Evolutionary conservation across 2,329 filamentous ascomycete species (phyloP).

Genomic region (Kalmusia sp.): DNA sequence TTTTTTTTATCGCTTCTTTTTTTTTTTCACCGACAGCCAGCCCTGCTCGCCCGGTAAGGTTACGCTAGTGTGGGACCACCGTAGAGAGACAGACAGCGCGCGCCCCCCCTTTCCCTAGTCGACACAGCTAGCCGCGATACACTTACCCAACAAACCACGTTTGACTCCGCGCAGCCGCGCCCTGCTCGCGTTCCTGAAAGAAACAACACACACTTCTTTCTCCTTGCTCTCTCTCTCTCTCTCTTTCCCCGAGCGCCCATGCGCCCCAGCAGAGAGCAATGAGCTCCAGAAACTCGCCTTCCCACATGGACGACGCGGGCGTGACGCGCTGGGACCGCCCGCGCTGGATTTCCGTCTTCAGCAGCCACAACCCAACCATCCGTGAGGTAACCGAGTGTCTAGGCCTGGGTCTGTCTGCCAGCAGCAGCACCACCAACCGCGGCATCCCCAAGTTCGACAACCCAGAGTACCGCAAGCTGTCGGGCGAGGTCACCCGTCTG

Average conservation of each 20-base stretch:
- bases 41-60: constrained; percentile 1
- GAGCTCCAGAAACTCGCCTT: constrained; percentile 28
- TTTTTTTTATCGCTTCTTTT: not conserved
- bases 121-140: not conserved
- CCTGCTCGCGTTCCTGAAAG: too few relatives aligned
- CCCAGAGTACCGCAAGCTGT: constrained; percentile 44
- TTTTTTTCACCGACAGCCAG: constrained; percentile 9
- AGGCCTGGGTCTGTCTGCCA: constrained; percentile 42
- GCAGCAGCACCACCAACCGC: constrained; percentile 44
- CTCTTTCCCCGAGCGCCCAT: not conserved
- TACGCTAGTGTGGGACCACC: constrained; percentile 7
- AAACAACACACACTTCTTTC: not conserved
- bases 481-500: constrained; percentile 44
- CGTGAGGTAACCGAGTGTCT: constrained; percentile 47
- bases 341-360: constrained; percentile 46
- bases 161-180: constrained; percentile 11
- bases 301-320: constrained; percentile 37
- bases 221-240: not conserved
- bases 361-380: constrained; percentile 46
- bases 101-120: constrained; percentile 8
- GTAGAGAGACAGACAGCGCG: not conserved
- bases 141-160: constrained; percentile 9
- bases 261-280: constrained; percentile 32
- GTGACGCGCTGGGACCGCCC: constrained; percentile 43
- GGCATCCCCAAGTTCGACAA: constrained; percentile 49